Conservation (phyloP, 148 eudicot species). For the Persicaria tinctoria region DNA sequence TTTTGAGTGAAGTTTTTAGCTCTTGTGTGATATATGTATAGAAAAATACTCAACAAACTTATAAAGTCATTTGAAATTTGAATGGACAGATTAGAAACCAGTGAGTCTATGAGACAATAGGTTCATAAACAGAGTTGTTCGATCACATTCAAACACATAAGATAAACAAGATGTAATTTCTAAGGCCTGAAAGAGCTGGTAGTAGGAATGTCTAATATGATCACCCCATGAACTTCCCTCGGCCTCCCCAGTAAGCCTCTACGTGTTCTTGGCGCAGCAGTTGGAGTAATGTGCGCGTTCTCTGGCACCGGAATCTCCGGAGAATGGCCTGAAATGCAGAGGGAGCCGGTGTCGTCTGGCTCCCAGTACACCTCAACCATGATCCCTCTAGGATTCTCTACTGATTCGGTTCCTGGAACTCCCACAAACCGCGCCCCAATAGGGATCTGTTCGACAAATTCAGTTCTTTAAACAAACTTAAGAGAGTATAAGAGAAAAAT, state of each 20-base stretch:
- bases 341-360: constrained; percentile 74
- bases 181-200: not conserved
- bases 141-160: too few relatives aligned
- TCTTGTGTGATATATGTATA: too few relatives aligned
- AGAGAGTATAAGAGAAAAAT: too few relatives aligned
- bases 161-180: not conserved
- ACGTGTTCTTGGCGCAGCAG: constrained; percentile 8
- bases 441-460: constrained; percentile 27
- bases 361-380: constrained; percentile 92
- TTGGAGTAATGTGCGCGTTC: constrained; percentile 24
- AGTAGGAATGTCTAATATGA: constrained; percentile 40
- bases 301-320: constrained; percentile 51
- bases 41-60: too few relatives aligned
- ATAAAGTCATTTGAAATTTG: too few relatives aligned
- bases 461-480: too few relatives aligned
- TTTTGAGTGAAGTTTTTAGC: too few relatives aligned
- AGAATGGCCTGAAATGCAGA: constrained; percentile 77
- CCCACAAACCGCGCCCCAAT: constrained; percentile 63
- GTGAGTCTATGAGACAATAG: too few relatives aligned
- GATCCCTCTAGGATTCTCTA: constrained; percentile 52
- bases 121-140: too few relatives aligned
- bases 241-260: constrained; percentile 22
- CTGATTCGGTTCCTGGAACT: constrained; percentile 67
- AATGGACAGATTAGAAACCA: too few relatives aligned
- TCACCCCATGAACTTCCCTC: constrained; percentile 38